These are phyloP conservation scores for Pseudocercospora cruenta DNA, from an alignment of 2,329 filamentous ascomycete genomes.

Conservation along the genomic window DNA sequence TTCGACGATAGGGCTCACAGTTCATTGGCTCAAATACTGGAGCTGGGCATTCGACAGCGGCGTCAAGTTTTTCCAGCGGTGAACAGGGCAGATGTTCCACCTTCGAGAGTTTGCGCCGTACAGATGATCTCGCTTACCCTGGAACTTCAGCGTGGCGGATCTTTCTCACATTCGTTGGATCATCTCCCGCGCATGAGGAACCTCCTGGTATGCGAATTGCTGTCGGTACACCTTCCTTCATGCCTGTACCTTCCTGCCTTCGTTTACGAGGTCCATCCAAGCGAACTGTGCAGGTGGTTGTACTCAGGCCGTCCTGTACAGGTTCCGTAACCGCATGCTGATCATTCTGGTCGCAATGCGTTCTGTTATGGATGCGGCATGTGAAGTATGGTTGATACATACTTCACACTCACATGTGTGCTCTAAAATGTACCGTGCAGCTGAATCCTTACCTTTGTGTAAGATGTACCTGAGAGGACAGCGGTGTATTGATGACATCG, in stretches of 20 bases:
- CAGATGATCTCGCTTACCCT: neutral
- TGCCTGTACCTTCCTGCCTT: neutral
- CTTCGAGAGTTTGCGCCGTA: neutral
- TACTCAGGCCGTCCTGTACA: neutral
- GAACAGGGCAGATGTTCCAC: neutral
- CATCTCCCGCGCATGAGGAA: neutral
- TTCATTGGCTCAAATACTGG: neutral
- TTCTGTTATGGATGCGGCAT: neutral
- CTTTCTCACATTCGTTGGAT: neutral
- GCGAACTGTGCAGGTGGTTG: neutral
- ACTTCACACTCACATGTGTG: neutral
- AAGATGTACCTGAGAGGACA: neutral
- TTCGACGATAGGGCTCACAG: neutral
- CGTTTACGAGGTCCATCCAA: neutral
- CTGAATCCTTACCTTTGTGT: neutral
- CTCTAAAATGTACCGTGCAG: neutral
- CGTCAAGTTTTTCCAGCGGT: slow-evolving; percentile 6
- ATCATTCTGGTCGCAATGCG: neutral
- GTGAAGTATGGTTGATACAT: slow-evolving; percentile 2
- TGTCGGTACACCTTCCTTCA: neutral
- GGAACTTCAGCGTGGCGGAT: neutral
- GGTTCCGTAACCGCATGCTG: neutral
- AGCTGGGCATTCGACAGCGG: neutral
- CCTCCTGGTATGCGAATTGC: neutral
- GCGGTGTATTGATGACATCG: slow-evolving; percentile 1